A percentile compares a stretch with the other conserved stretches of the same genome.
phyloP scores from a whole-genome alignment of 345 rosid species.

The Salix suchowensis region DNA sequence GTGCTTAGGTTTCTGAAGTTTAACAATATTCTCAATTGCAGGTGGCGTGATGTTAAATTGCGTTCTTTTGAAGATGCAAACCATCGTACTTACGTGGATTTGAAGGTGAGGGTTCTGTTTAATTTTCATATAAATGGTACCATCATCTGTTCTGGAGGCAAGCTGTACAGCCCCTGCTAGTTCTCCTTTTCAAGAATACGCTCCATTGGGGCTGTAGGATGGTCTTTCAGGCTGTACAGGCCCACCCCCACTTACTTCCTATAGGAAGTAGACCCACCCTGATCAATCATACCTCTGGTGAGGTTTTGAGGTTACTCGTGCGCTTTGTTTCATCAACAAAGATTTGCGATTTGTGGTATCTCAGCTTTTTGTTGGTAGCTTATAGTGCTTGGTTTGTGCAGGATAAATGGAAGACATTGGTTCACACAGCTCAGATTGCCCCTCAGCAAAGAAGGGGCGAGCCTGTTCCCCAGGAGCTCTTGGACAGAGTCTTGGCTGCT shows the following conservation, averaged over 20 bases:
- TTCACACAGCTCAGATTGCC: constrained; percentile 84
- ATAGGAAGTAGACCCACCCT: background rate
- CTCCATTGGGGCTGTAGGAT: no score
- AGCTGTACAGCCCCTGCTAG: background rate
- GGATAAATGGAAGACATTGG: constrained; percentile 99
- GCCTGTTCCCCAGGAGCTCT: constrained; percentile 85
- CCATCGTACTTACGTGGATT: constrained; percentile 30
- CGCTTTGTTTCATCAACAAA: background rate
- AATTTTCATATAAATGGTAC: background rate
- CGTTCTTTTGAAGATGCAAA: constrained; percentile 21
- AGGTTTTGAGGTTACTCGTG: background rate
- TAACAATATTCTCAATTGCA: constrained; percentile 19
- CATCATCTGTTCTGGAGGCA: background rate
- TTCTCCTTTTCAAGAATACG: background rate
- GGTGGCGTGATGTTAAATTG: constrained; percentile 34
- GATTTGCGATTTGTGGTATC: background rate
- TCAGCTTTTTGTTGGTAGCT: background rate
- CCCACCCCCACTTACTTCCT: background rate
- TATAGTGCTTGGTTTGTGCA: constrained; percentile 21
- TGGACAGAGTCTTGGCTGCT: constrained; percentile 87
- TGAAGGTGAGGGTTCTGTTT: constrained; percentile 16
- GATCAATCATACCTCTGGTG: background rate
- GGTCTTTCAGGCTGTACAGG: background rate
- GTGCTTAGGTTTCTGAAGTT: background rate
- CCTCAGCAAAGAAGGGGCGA: constrained; percentile 96